Conservation (phyloP, 2,329 filamentous ascomycete genomes). For the Peltaster fructicola region DNA sequence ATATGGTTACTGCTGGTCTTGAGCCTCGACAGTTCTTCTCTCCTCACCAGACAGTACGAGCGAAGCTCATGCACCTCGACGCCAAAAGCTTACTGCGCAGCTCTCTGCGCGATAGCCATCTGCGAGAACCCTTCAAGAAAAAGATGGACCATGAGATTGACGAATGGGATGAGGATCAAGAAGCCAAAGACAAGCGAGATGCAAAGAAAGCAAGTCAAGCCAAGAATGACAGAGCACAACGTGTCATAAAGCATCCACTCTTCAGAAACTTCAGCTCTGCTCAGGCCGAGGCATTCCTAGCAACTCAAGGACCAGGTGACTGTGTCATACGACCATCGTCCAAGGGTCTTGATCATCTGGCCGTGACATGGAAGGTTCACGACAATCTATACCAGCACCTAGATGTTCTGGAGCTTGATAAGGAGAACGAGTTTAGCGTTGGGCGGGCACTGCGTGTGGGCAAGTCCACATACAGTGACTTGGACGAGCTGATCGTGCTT, state of each 20-base stretch:
- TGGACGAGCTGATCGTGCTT: conserved; percentile 92
- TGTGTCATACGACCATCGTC: conserved; percentile 90
- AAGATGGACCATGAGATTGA: conserved; percentile 46
- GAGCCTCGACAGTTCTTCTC: conserved; percentile 48
- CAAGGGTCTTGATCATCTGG: conserved; percentile 86
- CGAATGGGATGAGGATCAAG: conserved; percentile 57
- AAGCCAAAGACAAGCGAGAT: conserved; percentile 61
- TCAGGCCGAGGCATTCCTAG: conserved; percentile 85
- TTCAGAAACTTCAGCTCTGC: conserved; percentile 86
- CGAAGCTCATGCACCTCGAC: conserved; percentile 75
- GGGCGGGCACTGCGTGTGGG: conserved; percentile 73
- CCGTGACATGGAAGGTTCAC: conserved; percentile 94
- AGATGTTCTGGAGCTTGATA: conserved; percentile 89
- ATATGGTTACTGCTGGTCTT: conserved; percentile 35
- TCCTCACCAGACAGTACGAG: conserved; percentile 68
- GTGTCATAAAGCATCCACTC: conserved; percentile 93
- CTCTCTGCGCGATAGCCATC: conserved; percentile 67
- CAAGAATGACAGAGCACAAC: conserved; percentile 65
- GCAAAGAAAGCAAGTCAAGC: conserved; percentile 63
- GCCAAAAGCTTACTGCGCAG: conserved; percentile 71
- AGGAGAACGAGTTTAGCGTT: conserved; percentile 90
- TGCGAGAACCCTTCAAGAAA: conserved; percentile 55
- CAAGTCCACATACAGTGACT: conserved; percentile 83
- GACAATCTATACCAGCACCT: conserved; percentile 96
- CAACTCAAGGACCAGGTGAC: conserved; percentile 69